Evolutionary conservation across 768 basidiomycete species (phyloP).

Genomic region (Hortiboletus campestris): DNA sequence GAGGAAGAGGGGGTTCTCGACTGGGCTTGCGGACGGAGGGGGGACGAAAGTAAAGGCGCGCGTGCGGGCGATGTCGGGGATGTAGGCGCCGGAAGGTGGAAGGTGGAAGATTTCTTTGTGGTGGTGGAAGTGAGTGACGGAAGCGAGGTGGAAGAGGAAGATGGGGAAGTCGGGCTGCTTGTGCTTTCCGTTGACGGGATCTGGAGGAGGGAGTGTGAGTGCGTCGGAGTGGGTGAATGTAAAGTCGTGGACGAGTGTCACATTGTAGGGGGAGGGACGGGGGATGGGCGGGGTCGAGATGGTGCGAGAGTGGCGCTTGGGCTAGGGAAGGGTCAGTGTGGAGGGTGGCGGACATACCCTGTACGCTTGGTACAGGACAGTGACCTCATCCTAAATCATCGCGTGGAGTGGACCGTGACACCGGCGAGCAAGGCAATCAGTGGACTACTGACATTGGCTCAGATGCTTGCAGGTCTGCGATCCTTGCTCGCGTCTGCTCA

Average conservation of each 20-base stretch:
- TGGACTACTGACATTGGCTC: too few species aligned
- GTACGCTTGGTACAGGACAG: too few species aligned
- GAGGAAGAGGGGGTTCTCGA: constrained; percentile 19
- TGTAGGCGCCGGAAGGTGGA: constrained; percentile 56
- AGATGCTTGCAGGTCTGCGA: too few species aligned
- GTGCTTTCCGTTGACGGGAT: neutral
- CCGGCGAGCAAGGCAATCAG: too few species aligned
- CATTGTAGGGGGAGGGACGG: too few species aligned
- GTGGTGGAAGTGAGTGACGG: neutral
- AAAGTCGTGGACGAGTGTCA: constrained; percentile 12
- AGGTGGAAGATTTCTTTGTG: constrained; percentile 41
- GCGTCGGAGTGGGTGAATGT: neutral
- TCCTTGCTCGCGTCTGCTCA: too few species aligned
- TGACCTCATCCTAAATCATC: too few species aligned
- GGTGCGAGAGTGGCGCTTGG: too few species aligned
- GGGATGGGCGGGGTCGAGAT: too few species aligned
- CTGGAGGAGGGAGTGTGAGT: neutral
- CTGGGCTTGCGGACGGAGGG: constrained; percentile 31
- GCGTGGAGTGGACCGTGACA: too few species aligned
- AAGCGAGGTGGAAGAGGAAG: constrained; percentile 9
- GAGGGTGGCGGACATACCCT: too few species aligned
- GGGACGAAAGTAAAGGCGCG: constrained; percentile 31
- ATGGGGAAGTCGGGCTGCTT: neutral
- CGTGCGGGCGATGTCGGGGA: constrained; percentile 26
- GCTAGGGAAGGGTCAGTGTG: too few species aligned